These are phyloP conservation scores for Pseudomonodictys pantanalensis DNA, from an alignment of 495 filamentous ascomycete genomes.

Conservation along the genomic window DNA sequence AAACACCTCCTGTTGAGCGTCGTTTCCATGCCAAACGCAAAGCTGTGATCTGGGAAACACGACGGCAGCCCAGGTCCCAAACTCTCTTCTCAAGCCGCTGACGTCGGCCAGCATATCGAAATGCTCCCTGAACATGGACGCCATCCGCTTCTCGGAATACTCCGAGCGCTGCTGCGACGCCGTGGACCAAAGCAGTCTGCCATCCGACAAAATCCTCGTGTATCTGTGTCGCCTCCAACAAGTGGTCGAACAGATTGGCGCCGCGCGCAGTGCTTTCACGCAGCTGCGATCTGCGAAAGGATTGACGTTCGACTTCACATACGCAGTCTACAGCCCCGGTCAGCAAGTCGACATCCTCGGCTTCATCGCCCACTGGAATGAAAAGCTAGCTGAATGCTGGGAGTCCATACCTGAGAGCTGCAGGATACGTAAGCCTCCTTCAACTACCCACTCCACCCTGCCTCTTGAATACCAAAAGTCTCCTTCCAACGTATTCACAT, in stretches of 20 bases:
- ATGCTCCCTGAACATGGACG: constrained; percentile 11
- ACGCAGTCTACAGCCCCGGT: background rate
- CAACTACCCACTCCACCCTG: too few species aligned
- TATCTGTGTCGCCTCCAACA: constrained; percentile 6
- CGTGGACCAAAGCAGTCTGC: background rate
- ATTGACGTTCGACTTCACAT: background rate
- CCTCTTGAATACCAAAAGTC: too few species aligned
- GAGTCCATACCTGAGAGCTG: background rate
- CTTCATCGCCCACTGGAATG: constrained; percentile 1
- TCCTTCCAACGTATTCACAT: too few species aligned
- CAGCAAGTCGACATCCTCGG: background rate
- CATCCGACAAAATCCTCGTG: constrained; percentile 3
- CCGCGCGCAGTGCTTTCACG: background rate
- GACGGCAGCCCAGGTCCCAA: background rate
- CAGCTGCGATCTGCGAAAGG: background rate
- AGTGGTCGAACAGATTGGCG: constrained; percentile 10
- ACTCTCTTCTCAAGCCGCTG: background rate
- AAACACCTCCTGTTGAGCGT: too few species aligned
- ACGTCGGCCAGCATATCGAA: constrained; percentile 7
- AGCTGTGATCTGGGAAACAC: too few species aligned
- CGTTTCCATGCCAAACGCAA: too few species aligned
- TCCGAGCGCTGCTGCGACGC: constrained; percentile 4
- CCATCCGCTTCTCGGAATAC: constrained; percentile 11
- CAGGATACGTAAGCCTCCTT: constrained; percentile 10
- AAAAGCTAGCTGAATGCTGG: background rate